phyloP scores from a whole-genome alignment of 2,329 filamentous ascomycete species.

The Xylariaceae sp. region DNA sequence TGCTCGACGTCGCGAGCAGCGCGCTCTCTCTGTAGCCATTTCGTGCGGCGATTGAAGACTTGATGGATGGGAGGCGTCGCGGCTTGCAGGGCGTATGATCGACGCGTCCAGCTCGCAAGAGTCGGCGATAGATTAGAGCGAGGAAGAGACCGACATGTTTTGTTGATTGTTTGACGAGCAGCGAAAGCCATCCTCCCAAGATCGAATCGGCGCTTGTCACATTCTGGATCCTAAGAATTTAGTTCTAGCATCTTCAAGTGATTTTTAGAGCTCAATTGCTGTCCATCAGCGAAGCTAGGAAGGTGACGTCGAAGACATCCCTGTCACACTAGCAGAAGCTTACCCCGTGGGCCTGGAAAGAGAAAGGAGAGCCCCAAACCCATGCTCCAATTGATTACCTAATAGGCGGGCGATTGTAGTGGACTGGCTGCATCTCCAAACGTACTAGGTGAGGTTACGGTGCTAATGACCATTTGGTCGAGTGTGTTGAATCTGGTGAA shows the following conservation, averaged over 20 bases:
- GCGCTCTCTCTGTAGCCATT: conserved; percentile 88
- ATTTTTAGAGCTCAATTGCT: too few relatives aligned
- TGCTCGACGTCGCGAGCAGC: conserved; percentile 64
- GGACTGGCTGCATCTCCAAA: too few relatives aligned
- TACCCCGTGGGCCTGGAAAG: conserved; percentile 4
- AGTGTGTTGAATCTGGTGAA: too few relatives aligned
- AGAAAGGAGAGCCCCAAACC: not conserved
- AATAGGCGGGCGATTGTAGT: not conserved
- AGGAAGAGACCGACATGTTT: conserved; percentile 14
- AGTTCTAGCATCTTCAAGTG: not conserved
- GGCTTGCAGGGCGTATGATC: conserved; percentile 72
- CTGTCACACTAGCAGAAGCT: conserved; percentile 1
- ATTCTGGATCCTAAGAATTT: conserved; percentile 22
- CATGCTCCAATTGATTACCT: not conserved
- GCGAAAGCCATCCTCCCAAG: conserved; percentile 27
- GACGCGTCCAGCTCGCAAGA: conserved; percentile 26
- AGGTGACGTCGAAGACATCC: conserved; percentile 14
- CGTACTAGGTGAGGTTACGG: too few relatives aligned
- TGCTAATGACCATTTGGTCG: too few relatives aligned
- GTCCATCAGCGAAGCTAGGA: too few relatives aligned
- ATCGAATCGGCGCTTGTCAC: conserved; percentile 19
- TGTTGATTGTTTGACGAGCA: conserved; percentile 19
- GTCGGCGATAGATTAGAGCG: conserved; percentile 8
- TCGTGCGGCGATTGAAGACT: conserved; percentile 83
- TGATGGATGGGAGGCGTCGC: conserved; percentile 73